Evolutionary conservation across 2,329 filamentous ascomycete genomes (phyloP), one percentile per base, ranked within the genome.

Genomic region (Phialocephala sp.): DNA sequence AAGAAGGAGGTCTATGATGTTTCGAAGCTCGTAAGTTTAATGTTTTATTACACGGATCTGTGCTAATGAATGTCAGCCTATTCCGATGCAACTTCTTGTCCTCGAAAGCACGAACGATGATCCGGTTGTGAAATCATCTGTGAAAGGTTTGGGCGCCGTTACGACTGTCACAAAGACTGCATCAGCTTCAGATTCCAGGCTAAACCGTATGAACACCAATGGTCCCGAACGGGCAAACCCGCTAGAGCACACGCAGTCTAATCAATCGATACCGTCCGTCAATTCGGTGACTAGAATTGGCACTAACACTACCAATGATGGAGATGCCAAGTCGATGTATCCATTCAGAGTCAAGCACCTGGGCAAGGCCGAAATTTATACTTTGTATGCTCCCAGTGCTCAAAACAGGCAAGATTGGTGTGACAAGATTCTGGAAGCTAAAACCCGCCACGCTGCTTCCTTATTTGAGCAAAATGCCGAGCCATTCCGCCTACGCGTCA

Each of bases 301-400:
- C 14, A 78, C 81, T 8, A 77, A 76, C 12, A 83, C 81, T 1
- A 78, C 80, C 2, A 75, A 85, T 20, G 87, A 88, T 5, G 74
- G 74, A 47, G 75, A 77, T 68, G 70, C 73, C 24, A 73, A 67
- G 62, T 66, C 71, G 2, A 90, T 99, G 72, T 99, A 94, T 76
- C 95, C 96, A 0, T 99, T 99, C 87, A 89, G 89, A 71, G 88
- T 99, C 76, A 97, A 97, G 80, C 95, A 99, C 80, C 85, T 99
- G 22, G 95, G 96, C 14, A 92, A 97, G 68, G 77, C 80, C 57
- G 94, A 97, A 72, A 89, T 92, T 0, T 98, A 97, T 77, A 97
- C 91, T 0, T 82, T 99, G 1, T 98, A 96, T 76, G 94, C 94
- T 0, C 87, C 90, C 6, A 90, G 88, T 1, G 86, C 89, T 2